phyloP scores from a whole-genome alignment of 768 basidiomycete genomes.

The Lactarius trivialis region DNA sequence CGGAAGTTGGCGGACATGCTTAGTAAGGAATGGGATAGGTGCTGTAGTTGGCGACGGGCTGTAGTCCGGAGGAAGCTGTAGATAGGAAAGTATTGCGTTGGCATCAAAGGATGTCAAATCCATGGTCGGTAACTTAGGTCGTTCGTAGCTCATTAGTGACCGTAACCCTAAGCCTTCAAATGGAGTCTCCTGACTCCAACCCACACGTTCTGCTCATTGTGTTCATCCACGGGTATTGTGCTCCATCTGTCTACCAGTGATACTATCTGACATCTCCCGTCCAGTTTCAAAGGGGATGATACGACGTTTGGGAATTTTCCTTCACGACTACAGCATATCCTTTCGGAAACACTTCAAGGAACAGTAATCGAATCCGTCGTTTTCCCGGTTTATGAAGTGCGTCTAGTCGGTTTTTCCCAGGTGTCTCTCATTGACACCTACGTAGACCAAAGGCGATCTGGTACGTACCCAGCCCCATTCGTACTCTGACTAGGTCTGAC shows the following conservation, averaged over 20 bases:
- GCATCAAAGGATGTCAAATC: slow-evolving; percentile 16
- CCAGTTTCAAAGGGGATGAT: slow-evolving; percentile 55
- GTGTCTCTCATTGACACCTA: background rate
- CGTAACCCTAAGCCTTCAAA: background rate
- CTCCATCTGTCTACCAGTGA: slow-evolving; percentile 23
- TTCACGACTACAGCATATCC: slow-evolving; percentile 65
- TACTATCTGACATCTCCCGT: background rate
- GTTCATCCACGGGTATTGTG: slow-evolving; percentile 68
- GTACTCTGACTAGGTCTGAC: background rate
- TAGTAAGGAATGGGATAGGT: slow-evolving; percentile 58
- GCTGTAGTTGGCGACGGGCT: slow-evolving; percentile 50
- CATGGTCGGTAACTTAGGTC: background rate
- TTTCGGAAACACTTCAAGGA: slow-evolving; percentile 55
- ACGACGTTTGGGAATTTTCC: slow-evolving; percentile 77
- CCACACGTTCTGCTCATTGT: slow-evolving; percentile 49
- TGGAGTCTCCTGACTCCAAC: background rate
- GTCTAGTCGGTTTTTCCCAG: slow-evolving; percentile 15
- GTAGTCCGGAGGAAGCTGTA: slow-evolving; percentile 55
- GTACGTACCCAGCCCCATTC: slow-evolving; percentile 38
- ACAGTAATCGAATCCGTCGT: slow-evolving; percentile 64
- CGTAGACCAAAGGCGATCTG: slow-evolving; percentile 82
- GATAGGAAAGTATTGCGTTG: slow-evolving; percentile 37
- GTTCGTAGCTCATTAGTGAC: background rate
- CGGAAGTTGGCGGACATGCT: slow-evolving; percentile 58
- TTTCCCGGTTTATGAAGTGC: slow-evolving; percentile 86